phyloP scores from a whole-genome alignment of 139 green algal genomes.

The Yamagishiella unicocca region DNA sequence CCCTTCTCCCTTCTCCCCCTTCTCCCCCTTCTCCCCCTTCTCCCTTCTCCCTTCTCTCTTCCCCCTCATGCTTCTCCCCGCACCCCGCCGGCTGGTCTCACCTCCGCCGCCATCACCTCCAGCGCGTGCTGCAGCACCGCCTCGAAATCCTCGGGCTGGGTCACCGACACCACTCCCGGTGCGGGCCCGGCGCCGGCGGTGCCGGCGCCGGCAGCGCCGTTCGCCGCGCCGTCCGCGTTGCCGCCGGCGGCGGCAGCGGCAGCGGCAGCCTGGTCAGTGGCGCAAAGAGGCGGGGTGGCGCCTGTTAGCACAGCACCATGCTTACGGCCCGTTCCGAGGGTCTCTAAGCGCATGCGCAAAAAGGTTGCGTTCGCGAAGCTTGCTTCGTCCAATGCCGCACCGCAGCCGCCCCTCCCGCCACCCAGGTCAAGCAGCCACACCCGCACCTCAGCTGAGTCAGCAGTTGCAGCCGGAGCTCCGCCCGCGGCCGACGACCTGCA shows the following conservation, averaged over 20 bases:
- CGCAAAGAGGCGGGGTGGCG: too few relatives aligned
- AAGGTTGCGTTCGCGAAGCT: too few relatives aligned
- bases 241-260: not conserved
- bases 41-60: not conserved
- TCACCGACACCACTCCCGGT: conserved; percentile 43
- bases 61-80: not conserved
- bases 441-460: too few relatives aligned
- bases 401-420: too few relatives aligned
- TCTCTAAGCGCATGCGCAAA: too few relatives aligned
- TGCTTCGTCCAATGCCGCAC: too few relatives aligned
- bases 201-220: not conserved
- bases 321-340: too few relatives aligned
- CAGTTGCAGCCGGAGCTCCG: not conserved
- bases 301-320: too few relatives aligned
- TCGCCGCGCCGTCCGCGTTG: not conserved
- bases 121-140: conserved; percentile 75
- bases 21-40: conserved; percentile 66
- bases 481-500: not conserved
- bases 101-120: conserved; percentile 67
- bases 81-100: conserved; percentile 26
- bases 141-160: conserved; percentile 71
- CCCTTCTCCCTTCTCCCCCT: conserved; percentile 82
- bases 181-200: not conserved
- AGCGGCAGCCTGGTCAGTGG: not conserved
- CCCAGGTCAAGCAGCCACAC: too few relatives aligned